Base-by-base conservation (phyloP, 257 asterid species). In the Paulownia fortunei region DNA sequence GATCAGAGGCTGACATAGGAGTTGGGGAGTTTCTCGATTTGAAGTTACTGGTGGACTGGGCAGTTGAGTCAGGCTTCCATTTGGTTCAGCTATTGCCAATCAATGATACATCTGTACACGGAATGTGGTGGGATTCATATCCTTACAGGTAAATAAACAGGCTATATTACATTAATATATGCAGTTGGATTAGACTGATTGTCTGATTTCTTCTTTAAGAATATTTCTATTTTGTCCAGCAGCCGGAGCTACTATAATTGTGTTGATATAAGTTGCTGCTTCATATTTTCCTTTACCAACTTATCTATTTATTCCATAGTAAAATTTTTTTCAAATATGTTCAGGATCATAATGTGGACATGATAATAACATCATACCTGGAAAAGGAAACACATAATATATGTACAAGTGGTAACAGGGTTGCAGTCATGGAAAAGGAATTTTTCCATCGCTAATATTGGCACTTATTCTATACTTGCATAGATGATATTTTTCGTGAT, bases 51-150 rank as follows among this genome's bases (percentile, higher is more conserved):
- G 98, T 89, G 12, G 98, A 96, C 85, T 90, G 97, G 97, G 93
- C 99, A 18, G 96, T 96, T 58, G 79, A 86, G 65, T 93, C 92
- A 26, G 97, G 99, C 68, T 96, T 93, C 84, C 99, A 96, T 82
- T 87, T 96, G 89, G 96, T 93, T 83, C 99, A 96, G 88, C 91
- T 93, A 58, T 84, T 96, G 89, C 99, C 99, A 23, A 88, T 96
- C 58, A 93, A 96, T 58, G 99, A 96, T 83, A 96, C 99, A 60
- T 96, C 99, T n/a, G 99, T 96, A 32, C 85, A 96, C 42, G 77
- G 83, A 77, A 96, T 93, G 99, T 96, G 99, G 99, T 96, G 98
- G 98, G 99, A 96, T 87, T 96, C 99, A 18, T 96, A 96, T 83
- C 98, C 99, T 23, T 96, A 96, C 92, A 96, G 99, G 99, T 96